A percentile compares a stretch with the other conserved stretches of the same genome.
phyloP scores from a whole-genome alignment of 495 filamentous ascomycete species.

The Trypethelium eluteriae region DNA sequence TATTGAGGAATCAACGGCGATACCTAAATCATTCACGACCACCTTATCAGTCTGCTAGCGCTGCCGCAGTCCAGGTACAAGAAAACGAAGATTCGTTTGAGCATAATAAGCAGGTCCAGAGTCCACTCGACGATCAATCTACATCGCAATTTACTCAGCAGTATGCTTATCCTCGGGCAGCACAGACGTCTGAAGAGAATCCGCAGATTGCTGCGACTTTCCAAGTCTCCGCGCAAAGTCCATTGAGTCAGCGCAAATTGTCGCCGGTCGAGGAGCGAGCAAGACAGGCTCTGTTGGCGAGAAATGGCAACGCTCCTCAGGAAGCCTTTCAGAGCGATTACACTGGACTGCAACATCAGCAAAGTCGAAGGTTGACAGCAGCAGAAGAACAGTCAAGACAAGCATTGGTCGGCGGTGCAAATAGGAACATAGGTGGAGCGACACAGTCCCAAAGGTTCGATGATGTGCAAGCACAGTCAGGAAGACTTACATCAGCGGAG shows the following conservation, averaged over 20 bases:
- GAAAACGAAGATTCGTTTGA: background rate
- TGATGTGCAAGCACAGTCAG: background rate
- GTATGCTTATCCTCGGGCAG: background rate
- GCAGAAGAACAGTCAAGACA: background rate
- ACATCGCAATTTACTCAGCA: background rate
- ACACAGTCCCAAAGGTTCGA: background rate
- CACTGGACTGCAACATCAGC: background rate
- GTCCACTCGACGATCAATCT: background rate
- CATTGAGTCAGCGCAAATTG: background rate
- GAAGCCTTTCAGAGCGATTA: background rate
- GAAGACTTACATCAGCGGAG: background rate
- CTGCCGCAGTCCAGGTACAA: background rate
- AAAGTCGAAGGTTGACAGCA: background rate
- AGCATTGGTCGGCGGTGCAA: background rate
- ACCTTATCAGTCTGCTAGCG: background rate
- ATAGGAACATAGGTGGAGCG: background rate
- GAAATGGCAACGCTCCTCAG: background rate
- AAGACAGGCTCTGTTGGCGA: slow-evolving; percentile 6
- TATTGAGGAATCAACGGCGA: background rate
- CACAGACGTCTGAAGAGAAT: background rate
- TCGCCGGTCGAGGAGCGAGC: background rate
- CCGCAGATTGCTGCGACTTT: background rate
- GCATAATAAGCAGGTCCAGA: background rate
- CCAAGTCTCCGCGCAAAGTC: too few species aligned
- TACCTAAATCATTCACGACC: background rate